Conservation (phyloP, 129 eudicot genomes). For the Pittosporum tobira region DNA sequence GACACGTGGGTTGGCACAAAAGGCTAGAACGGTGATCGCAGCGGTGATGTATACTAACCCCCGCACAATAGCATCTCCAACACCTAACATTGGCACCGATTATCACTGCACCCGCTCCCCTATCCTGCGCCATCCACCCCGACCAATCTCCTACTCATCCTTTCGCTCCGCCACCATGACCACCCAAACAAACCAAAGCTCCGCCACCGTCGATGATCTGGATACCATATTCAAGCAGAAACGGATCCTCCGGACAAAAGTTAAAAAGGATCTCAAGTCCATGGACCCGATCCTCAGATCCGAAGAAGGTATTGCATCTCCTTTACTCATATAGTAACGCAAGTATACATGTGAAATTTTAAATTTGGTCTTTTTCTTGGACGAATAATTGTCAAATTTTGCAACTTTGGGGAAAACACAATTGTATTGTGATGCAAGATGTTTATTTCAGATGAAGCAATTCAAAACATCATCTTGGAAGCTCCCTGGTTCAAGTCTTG, state of each 20-base stretch:
- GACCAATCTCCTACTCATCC: conserved; percentile 12
- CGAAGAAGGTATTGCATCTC: conserved; percentile 58
- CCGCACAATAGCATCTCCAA: conserved; percentile 30
- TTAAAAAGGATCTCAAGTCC: conserved; percentile 60
- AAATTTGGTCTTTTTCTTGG: neutral
- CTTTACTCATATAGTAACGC: too few species aligned
- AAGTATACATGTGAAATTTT: neutral
- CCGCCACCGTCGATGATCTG: conserved; percentile 10
- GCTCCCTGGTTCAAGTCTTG: conserved; percentile 96
- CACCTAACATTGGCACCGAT: neutral
- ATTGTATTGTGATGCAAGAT: neutral
- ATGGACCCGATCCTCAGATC: conserved; percentile 78
- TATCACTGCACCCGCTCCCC: conserved; percentile 14
- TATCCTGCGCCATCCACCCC: conserved; percentile 22
- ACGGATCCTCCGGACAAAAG: conserved; percentile 40
- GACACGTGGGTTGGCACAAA: conserved; percentile 27
- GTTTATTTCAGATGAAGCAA: conserved; percentile 48
- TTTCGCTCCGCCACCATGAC: conserved; percentile 33
- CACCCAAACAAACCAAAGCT: conserved; percentile 5
- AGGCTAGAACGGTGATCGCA: conserved; percentile 11
- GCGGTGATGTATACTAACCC: conserved; percentile 19
- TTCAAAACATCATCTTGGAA: conserved; percentile 64
- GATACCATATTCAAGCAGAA: conserved; percentile 64
- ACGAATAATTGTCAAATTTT: too few species aligned
- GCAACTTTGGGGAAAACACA: too few species aligned